A percentile compares a stretch with the other conserved stretches of the same genome.
phyloP scores from a whole-genome alignment of 305 asterid species.

The Petunia hybrid region DNA sequence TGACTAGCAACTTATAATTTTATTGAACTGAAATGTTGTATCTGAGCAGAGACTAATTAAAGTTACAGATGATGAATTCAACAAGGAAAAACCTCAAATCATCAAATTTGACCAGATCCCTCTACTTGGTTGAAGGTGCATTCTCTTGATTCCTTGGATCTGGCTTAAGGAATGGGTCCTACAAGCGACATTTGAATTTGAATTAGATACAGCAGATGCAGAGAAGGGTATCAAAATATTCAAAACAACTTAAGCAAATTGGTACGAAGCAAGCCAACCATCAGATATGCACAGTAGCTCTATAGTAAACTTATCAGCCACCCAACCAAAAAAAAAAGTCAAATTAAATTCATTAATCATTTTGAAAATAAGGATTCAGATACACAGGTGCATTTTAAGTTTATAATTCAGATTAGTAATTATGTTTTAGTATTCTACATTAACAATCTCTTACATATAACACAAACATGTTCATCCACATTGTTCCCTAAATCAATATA shows the following conservation, averaged over 20 bases:
- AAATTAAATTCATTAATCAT: not conserved
- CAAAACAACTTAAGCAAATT: not conserved
- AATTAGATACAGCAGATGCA: not conserved
- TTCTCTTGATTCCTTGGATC: not conserved
- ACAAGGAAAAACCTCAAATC: not conserved
- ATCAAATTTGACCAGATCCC: not conserved
- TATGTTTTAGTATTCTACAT: too few species aligned
- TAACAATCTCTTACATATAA: too few species aligned
- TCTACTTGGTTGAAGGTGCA: not conserved
- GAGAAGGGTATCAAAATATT: not conserved
- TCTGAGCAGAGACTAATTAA: not conserved
- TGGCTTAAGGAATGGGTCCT: constrained; percentile 22
- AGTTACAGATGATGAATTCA: not conserved
- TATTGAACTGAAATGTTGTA: not conserved
- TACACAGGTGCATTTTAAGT: too few species aligned
- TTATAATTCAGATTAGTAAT: too few species aligned
- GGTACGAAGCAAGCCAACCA: not conserved
- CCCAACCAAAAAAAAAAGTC: not conserved
- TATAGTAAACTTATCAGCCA: not conserved
- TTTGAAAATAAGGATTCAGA: too few species aligned
- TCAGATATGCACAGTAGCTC: not conserved
- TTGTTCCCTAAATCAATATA: too few species aligned
- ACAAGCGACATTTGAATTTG: not conserved
- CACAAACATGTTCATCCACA: too few species aligned
- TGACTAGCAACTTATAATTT: not conserved